These are phyloP conservation scores for Saccharomyces kudriavzevii DNA, from an alignment of 805 yeast genomes.

Conservation along the genomic window DNA sequence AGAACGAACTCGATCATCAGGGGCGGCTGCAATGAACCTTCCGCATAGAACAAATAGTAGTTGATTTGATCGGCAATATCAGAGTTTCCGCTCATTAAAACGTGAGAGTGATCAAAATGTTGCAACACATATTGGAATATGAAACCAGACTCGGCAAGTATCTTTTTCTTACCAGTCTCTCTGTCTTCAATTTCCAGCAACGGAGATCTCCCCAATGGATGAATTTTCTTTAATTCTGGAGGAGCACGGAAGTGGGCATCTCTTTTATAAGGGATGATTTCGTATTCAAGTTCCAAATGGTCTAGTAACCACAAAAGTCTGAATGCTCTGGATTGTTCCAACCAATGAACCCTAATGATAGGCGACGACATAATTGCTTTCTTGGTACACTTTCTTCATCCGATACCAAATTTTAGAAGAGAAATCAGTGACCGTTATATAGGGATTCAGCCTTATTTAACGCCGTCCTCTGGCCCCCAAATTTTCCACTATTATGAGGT, in stretches of 20 bases:
- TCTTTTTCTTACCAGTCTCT: conserved; percentile 20
- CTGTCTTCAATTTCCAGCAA: conserved; percentile 40
- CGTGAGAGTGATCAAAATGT: conserved; percentile 39
- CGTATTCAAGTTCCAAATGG: conserved; percentile 47
- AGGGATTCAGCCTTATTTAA: neutral
- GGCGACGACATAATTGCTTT: conserved; percentile 9
- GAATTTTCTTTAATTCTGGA: conserved; percentile 41
- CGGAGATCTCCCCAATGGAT: conserved; percentile 61
- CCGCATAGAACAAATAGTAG: conserved; percentile 50
- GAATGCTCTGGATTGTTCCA: conserved; percentile 45
- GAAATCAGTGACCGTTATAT: neutral
- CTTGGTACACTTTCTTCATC: conserved; percentile 1
- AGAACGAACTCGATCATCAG: conserved; percentile 33
- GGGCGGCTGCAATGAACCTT: conserved; percentile 51
- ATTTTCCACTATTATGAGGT: neutral
- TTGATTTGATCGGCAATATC: conserved; percentile 39
- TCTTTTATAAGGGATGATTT: conserved; percentile 45
- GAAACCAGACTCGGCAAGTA: conserved; percentile 53
- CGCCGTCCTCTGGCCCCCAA: neutral
- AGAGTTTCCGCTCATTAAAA: conserved; percentile 33
- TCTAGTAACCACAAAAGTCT: conserved; percentile 61
- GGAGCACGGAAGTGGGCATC: conserved; percentile 42
- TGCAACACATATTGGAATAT: conserved; percentile 45
- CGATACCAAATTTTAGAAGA: neutral
- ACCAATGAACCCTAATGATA: conserved; percentile 19